Evolutionary conservation across 192 early-diverging fungal genomes (phyloP), one percentile per base, ranked within the genome.

Genomic region (Coemansia javaensis): DNA sequence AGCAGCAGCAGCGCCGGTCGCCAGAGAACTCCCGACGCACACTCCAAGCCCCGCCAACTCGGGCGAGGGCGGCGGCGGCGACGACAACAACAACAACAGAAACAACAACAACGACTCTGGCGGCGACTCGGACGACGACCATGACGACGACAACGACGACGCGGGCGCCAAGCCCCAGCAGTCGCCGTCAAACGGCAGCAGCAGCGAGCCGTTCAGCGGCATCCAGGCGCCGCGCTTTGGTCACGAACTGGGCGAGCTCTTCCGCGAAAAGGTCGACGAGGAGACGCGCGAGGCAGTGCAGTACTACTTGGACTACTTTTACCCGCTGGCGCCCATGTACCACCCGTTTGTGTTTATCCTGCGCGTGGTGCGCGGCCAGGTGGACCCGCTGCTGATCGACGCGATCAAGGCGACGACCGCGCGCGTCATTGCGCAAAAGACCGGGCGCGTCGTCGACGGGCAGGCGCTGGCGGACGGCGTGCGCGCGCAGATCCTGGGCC

Each of bases 281-380:
- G 63, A 61, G 25, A 74, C 70, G 1, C 49, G 70, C 32, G 70
- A 74, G 22, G 55, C 70, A n/a, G 59, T 74, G n/a, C 43, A 42
- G 2, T 66, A 51, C 47, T 74, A 74, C 51, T 74, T 74, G 48
- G 63, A 74, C 59, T 74, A 59, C 39, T 74, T 74, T 16, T 74
- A 74, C 13, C 70, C 70, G 46, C 63, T 74, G 7, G 54, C 54
- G 32, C 70, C 70, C 16, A 74, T 66, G 62, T 74, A 66, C 47
- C 63, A 74, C 20, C 70, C 70, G 51, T 74, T 63, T 0, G 59
- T 74, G 70, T 74, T 74, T 18, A 74, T 74, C 35, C 58, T 58
- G 21, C 63, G 70, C 25, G 44, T 74, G 17, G 70, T 74, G 27
- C 50, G 51, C 22, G 54, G 53, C 30, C 58, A 62, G 18, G 70